phyloP scores from a whole-genome alignment of 495 filamentous ascomycete species.

The Neurospora africana region DNA sequence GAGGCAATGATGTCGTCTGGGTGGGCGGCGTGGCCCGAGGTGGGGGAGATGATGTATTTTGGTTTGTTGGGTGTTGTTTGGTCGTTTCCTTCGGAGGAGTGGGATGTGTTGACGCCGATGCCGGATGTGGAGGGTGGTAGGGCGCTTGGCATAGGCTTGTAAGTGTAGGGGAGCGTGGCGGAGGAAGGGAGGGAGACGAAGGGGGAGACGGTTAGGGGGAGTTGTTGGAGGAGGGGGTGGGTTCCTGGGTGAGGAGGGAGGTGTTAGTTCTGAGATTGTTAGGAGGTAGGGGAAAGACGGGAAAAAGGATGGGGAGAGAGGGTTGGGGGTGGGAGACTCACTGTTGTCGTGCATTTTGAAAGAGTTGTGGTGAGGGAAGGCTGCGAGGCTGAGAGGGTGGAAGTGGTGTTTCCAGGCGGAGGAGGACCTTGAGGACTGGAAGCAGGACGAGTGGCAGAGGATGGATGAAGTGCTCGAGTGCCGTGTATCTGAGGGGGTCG shows the following conservation, averaged over 20 bases:
- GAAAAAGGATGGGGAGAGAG: background rate
- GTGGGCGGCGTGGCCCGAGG: slow-evolving; percentile 64
- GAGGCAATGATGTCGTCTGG: slow-evolving; percentile 74
- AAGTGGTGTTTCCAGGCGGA: background rate
- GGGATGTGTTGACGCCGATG: slow-evolving; percentile 23
- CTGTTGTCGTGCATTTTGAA: slow-evolving; percentile 38
- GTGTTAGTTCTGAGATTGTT: background rate
- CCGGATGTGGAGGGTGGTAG: slow-evolving; percentile 68
- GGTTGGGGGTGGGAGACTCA: slow-evolving; percentile 12
- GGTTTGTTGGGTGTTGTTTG: slow-evolving; percentile 28
- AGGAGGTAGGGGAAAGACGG: background rate
- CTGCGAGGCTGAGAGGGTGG: background rate
- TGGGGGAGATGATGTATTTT: slow-evolving; percentile 58
- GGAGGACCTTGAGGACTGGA: background rate
- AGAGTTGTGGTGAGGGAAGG: background rate
- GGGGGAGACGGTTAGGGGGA: slow-evolving; percentile 86
- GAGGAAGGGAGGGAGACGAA: slow-evolving; percentile 86
- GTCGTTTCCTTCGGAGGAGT: slow-evolving; percentile 24
- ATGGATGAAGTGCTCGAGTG: background rate
- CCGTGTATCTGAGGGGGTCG: background rate
- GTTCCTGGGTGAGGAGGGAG: slow-evolving; percentile 40
- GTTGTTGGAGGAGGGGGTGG: slow-evolving; percentile 82
- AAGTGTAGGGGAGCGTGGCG: slow-evolving; percentile 89
- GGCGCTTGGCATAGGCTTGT: slow-evolving; percentile 76
- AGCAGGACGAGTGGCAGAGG: background rate